A percentile compares a stretch with the other conserved stretches of the same genome.
These are phyloP conservation scores for Kazachstania viticola DNA, from an alignment of 805 yeast species.

Conservation along the genomic window DNA sequence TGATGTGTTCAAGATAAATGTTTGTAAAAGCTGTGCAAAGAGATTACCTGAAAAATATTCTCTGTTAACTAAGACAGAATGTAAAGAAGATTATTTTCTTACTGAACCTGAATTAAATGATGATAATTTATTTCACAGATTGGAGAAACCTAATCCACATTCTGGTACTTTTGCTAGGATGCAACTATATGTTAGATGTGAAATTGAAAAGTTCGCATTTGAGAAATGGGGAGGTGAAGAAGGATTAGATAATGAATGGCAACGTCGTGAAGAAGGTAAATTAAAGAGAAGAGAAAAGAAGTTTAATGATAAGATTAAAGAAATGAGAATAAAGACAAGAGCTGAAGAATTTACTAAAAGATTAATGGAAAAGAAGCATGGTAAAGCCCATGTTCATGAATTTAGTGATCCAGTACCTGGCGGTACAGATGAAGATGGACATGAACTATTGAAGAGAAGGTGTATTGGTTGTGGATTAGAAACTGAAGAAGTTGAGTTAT, in stretches of 20 bases:
- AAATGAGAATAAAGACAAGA: conserved; percentile 84
- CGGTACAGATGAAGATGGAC: conserved; percentile 32
- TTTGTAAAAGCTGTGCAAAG: conserved; percentile 69
- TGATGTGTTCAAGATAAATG: conserved; percentile 60
- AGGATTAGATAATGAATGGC: conserved; percentile 86
- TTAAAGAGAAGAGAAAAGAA: conserved; percentile 65
- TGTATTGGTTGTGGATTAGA: conserved; percentile 79
- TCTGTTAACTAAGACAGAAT: conserved; percentile 86
- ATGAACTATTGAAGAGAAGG: conserved; percentile 39
- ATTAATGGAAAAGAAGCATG: conserved; percentile 46
- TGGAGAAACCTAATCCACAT: conserved; percentile 92
- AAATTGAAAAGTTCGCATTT: conserved; percentile 87
- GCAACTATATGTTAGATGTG: conserved; percentile 84
- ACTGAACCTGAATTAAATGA: conserved; percentile 91
- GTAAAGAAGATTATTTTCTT: conserved; percentile 79
- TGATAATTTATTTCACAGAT: conserved; percentile 48
- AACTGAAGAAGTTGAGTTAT: conserved; percentile 46
- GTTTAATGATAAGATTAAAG: conserved; percentile 65
- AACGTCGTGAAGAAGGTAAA: conserved; percentile 62
- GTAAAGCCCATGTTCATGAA: conserved; percentile 58
- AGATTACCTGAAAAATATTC: conserved; percentile 80
- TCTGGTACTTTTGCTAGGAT: conserved; percentile 78
- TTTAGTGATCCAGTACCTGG: conserved; percentile 50
- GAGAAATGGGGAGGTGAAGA: conserved; percentile 92
- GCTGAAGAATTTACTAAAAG: conserved; percentile 81